Base-by-base conservation (phyloP, 192 early-diverging fungal species). In the Umbelopsis sp. region DNA sequence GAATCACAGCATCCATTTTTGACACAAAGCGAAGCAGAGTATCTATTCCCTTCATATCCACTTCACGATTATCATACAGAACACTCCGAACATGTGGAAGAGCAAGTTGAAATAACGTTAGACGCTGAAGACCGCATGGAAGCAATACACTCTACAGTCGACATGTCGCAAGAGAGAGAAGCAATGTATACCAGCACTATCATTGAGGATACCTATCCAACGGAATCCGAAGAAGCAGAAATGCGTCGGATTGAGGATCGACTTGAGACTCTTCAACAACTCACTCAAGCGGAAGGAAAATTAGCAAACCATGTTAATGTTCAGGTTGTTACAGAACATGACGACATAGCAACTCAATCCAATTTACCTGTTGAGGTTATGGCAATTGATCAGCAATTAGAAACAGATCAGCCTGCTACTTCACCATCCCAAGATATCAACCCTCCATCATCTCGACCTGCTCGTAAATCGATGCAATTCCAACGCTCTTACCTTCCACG, bases 1-100 rank as follows among this genome's bases (percentile, higher is more conserved):
- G 8, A 41, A 41, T 41, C 51, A 66, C 45, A 75, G 68, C 73
- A 75, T 43, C 73, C 73, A 24, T 75, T 75, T 49, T 66, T 75
- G 32, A 69, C 45, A n/a, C 68, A 68, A 47, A 69, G 69, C 53
- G 44, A 75, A 51, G 45, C 68, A 50, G 73, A 75, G 25, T 54
- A 62, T n/a, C 32, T 75, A 11, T 75, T 69, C 26, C 73, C 73
- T 41, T 68, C 73, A 44, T 70, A 54, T 34, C 67, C 68, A 49
- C 34, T 75, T 2, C 56, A 62, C 17, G 66, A 62, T 0, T 38
- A 74, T 24, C 36, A 65, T 45, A 17, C 36, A 32, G 49, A 52
- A 9, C 45, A 72, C 31, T 25, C 45, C 21, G 8, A 53, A 9
- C 34, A 20, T 11, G 50, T 53, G 29, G 50, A 70, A 22, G 50